These are phyloP conservation scores for Thraustochytrium aureum DNA, from an alignment of 352 stramenopile species.

Conservation along the genomic window DNA sequence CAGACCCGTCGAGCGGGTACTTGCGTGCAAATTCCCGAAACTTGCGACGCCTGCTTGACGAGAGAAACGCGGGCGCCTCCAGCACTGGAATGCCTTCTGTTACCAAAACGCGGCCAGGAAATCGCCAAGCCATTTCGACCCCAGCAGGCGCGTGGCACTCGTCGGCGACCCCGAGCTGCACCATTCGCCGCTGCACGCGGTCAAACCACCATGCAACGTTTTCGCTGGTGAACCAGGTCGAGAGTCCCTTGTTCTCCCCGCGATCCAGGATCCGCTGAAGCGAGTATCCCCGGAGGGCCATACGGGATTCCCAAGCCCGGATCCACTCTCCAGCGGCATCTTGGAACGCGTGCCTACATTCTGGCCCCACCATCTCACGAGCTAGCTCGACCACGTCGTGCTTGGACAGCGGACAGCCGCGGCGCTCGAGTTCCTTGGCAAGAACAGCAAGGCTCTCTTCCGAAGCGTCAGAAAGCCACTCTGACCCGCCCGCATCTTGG, in stretches of 20 bases:
- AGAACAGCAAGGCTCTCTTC: constrained; percentile 1
- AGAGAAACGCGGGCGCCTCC: not conserved
- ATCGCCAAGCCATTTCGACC: not conserved
- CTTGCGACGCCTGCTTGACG: not conserved
- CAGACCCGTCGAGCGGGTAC: not conserved
- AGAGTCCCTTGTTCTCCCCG: not conserved
- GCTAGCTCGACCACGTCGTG: not conserved
- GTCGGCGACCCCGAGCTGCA: not conserved
- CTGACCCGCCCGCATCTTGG: too few relatives aligned
- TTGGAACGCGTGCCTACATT: not conserved
- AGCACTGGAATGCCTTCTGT: not conserved
- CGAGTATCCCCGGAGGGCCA: not conserved
- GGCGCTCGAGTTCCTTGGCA: not conserved
- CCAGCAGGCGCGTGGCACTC: not conserved
- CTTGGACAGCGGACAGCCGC: not conserved
- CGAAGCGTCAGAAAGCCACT: too few relatives aligned
- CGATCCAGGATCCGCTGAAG: not conserved
- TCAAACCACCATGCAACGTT: not conserved
- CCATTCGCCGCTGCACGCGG: not conserved
- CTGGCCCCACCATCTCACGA: not conserved
- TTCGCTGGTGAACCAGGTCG: not conserved
- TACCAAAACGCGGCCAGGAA: not conserved
- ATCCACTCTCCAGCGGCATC: not conserved
- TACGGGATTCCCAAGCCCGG: not conserved
- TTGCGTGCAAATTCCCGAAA: not conserved